phyloP scores from a whole-genome alignment of 306 rosid species.

The Luffa aegyptiaca region DNA sequence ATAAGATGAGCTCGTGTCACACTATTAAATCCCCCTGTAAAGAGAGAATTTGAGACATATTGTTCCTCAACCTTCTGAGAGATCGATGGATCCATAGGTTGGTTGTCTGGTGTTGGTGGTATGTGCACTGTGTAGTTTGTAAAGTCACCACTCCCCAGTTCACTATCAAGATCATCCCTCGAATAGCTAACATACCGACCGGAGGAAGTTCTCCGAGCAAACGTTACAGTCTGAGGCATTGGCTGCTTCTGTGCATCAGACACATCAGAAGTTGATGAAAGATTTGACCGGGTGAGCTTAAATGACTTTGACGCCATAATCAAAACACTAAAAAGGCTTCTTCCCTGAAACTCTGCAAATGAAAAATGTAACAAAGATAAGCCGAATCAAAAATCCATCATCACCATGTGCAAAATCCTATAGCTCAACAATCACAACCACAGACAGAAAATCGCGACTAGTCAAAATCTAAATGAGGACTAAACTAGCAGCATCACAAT shows the following conservation, averaged over 20 bases:
- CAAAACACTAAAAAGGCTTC: neutral
- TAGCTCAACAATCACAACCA: neutral
- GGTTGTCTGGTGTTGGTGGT: constrained; percentile 93
- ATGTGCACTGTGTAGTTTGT: constrained; percentile 80
- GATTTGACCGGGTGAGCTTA: constrained; percentile 45
- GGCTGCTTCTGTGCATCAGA: constrained; percentile 47
- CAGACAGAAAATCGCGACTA: neutral
- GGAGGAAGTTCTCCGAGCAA: constrained; percentile 68
- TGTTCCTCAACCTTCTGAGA: constrained; percentile 92
- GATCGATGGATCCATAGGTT: constrained; percentile 65
- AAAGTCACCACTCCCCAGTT: constrained; percentile 58
- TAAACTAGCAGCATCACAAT: neutral
- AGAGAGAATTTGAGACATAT: constrained; percentile 75
- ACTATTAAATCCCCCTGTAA: constrained; percentile 88
- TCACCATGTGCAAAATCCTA: neutral
- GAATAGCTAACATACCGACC: constrained; percentile 78
- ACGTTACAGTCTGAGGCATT: constrained; percentile 56
- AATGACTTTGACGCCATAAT: constrained; percentile 58
- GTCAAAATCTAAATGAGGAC: neutral
- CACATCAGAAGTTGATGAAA: constrained; percentile 42
- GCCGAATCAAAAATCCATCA: neutral
- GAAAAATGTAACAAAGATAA: neutral
- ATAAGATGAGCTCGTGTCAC: constrained; percentile 79
- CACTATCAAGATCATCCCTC: constrained; percentile 90
- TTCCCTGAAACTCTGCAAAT: neutral